Percentiles rank a stretch among this genome's conserved stretches.
Conservation (phyloP, 768 basidiomycete species). For the Galerina sulciceps region DNA sequence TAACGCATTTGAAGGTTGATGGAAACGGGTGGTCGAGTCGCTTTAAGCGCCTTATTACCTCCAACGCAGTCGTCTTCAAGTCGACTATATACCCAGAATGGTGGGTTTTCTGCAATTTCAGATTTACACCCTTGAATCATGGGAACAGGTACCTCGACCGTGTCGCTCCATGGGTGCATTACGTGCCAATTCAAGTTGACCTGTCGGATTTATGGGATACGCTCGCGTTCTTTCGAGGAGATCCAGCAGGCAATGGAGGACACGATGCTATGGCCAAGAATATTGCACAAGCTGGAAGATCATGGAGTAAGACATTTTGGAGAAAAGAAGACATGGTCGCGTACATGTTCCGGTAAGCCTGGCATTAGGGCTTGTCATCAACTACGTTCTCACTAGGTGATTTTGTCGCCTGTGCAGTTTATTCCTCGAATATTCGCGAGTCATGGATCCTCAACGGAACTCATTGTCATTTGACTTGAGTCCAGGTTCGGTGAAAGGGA, state of each 20-base stretch:
- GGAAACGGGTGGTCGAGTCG: conserved; percentile 68
- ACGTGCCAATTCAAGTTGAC: conserved; percentile 67
- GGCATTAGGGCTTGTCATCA: not conserved
- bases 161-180: conserved; percentile 72
- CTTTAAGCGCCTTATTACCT: conserved; percentile 64
- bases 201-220: conserved; percentile 71
- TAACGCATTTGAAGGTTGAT: conserved; percentile 41
- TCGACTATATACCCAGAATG: conserved; percentile 71
- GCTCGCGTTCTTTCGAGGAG: conserved; percentile 73
- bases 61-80: conserved; percentile 65
- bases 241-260: conserved; percentile 49
- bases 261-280: conserved; percentile 61
- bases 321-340: conserved; percentile 62
- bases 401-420: conserved; percentile 1
- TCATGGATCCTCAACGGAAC: conserved; percentile 9
- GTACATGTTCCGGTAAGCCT: conserved; percentile 54
- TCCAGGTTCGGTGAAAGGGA: no score
- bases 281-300: conserved; percentile 58
- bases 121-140: not conserved
- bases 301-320: conserved; percentile 64
- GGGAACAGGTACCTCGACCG: conserved; percentile 52
- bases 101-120: conserved; percentile 30
- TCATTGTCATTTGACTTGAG: not conserved
- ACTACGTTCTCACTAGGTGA: not conserved
- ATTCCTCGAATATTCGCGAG: conserved; percentile 15